Conservation (phyloP, 2,329 filamentous ascomycete genomes). For the Colletotrichum liriopes region DNA sequence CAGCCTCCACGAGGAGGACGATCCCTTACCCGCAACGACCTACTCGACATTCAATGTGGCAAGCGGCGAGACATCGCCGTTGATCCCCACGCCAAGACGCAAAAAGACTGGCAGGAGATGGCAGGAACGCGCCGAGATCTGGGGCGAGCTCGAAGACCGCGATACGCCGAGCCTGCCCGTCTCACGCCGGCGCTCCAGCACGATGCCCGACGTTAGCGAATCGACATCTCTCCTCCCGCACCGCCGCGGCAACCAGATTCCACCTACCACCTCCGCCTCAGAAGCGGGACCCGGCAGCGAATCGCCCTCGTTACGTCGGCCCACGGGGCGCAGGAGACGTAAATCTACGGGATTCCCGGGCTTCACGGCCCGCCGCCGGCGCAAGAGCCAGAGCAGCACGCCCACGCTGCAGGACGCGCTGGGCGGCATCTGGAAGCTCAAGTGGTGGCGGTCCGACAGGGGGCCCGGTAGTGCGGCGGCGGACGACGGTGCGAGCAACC, state of each 20-base stretch:
- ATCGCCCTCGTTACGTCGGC: conserved; percentile 40
- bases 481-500: conserved; percentile 43
- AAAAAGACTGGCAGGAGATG: conserved; percentile 67
- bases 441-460: conserved; percentile 64
- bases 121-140: conserved; percentile 84
- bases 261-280: conserved; percentile 43
- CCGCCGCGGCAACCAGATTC: conserved; percentile 34
- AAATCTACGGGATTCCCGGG: conserved; percentile 76
- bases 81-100: conserved; percentile 58
- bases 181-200: conserved; percentile 63
- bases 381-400: conserved; percentile 55
- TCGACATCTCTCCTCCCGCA: conserved; percentile 56
- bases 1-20: conserved; percentile 61
- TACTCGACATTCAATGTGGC: conserved; percentile 66
- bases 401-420: conserved; percentile 65
- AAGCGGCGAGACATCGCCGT: conserved; percentile 55
- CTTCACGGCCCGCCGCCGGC: conserved; percentile 67
- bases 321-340: conserved; percentile 62
- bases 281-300: conserved; percentile 45
- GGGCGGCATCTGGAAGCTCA: conserved; percentile 68
- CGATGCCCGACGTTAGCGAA: conserved; percentile 61
- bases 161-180: conserved; percentile 61
- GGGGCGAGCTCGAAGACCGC: conserved; percentile 89
- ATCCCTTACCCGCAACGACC: conserved; percentile 51
- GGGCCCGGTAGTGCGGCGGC: conserved; percentile 18